Percentiles rank a stretch among this genome's conserved stretches.
phyloP scores from a whole-genome alignment of 805 yeast genomes.

The Candida succiphila region DNA sequence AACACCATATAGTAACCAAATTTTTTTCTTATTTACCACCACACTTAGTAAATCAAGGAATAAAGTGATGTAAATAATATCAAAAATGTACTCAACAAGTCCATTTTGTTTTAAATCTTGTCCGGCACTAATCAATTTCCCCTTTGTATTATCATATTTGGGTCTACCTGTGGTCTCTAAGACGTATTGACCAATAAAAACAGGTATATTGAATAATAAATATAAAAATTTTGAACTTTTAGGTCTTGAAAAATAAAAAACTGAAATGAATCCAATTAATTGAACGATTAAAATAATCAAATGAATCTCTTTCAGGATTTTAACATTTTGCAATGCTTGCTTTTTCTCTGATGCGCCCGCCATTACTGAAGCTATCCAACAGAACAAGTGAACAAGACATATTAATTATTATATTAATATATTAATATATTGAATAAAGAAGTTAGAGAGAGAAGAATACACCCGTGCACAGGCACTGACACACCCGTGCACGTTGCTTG shows the following conservation, averaged over 20 bases:
- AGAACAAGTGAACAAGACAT: neutral
- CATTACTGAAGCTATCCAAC: conserved; percentile 10
- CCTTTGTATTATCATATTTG: conserved; percentile 28
- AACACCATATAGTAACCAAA: conserved; percentile 45
- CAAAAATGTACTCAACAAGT: conserved; percentile 64
- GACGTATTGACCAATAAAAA: conserved; percentile 33
- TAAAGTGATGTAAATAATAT: conserved; percentile 58
- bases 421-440: neutral
- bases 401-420: neutral
- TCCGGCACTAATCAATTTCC: conserved; percentile 40
- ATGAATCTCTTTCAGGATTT: conserved; percentile 22
- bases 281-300: conserved; percentile 28
- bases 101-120: conserved; percentile 54
- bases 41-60: conserved; percentile 43
- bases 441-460: neutral
- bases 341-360: conserved; percentile 30
- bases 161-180: conserved; percentile 60
- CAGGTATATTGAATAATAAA: conserved; percentile 32
- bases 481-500: no score
- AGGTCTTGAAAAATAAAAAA: conserved; percentile 35
- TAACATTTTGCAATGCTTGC: conserved; percentile 21
- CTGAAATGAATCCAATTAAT: conserved; percentile 25
- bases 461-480: no score
- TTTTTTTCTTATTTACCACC: conserved; percentile 43
- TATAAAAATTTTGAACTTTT: conserved; percentile 28